These are phyloP conservation scores for Carallia pectinifolia DNA, from an alignment of 345 rosid species.

Conservation along the genomic window DNA sequence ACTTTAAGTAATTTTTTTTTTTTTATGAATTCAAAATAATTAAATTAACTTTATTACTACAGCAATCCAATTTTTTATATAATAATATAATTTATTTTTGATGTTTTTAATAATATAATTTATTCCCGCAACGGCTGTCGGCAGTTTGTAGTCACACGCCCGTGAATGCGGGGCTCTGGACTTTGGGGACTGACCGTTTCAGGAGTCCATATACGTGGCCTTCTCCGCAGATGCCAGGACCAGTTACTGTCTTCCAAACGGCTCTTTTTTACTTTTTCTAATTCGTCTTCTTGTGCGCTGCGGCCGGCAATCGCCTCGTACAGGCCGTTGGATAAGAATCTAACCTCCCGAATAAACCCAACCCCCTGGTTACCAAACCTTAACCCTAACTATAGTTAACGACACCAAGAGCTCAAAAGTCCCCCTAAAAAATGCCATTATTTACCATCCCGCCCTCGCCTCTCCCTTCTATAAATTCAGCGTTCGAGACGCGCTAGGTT, in stretches of 20 bases:
- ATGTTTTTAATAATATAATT: no score
- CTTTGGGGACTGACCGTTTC: constrained; percentile 25
- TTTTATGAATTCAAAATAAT: no score
- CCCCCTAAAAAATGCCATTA: constrained; percentile 10
- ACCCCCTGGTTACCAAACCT: not conserved
- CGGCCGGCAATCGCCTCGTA: not conserved
- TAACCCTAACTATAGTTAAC: constrained; percentile 26
- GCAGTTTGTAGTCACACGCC: not conserved
- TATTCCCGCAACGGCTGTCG: constrained; percentile 5
- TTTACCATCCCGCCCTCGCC: constrained; percentile 26
- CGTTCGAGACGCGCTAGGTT: constrained; percentile 64
- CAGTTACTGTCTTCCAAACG: constrained; percentile 17
- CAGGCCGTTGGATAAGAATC: constrained; percentile 48
- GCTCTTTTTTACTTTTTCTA: constrained; percentile 7
- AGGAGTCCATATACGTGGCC: constrained; percentile 41
- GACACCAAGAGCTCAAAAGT: not conserved
- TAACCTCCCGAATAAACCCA: constrained; percentile 17
- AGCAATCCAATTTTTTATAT: no score
- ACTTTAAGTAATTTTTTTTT: no score
- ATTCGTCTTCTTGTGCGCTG: constrained; percentile 5
- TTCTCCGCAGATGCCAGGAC: constrained; percentile 19
- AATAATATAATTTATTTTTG: no score
- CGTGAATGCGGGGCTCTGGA: not conserved
- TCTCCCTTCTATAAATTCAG: constrained; percentile 28
- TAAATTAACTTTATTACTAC: no score